Percentiles rank a stretch among this genome's conserved stretches.
Conservation (phyloP, 805 yeast species). For the Cyberlindnera maclurae region DNA sequence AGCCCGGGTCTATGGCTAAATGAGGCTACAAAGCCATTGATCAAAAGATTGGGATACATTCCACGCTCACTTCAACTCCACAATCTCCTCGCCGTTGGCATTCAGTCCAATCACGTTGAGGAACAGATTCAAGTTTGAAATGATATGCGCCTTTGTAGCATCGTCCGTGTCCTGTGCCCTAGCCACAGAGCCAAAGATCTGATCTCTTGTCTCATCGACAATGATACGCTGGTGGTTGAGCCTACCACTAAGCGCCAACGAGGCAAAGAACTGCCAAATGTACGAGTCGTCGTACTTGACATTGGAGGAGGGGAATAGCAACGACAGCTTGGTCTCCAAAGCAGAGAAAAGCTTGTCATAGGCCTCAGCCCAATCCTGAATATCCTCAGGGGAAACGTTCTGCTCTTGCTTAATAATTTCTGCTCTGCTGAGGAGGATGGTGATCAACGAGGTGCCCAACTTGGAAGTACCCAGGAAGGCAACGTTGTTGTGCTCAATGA, state of each 20-base stretch:
- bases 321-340: conserved; percentile 67
- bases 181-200: conserved; percentile 81
- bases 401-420: conserved; percentile 87
- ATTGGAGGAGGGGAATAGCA: conserved; percentile 71
- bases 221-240: conserved; percentile 86
- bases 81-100: conserved; percentile 84
- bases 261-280: conserved; percentile 95
- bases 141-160: conserved; percentile 46
- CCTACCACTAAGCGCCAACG: conserved; percentile 86
- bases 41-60: too few species aligned
- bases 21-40: too few species aligned
- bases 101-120: conserved; percentile 94
- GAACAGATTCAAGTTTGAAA: conserved; percentile 81
- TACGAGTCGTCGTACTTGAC: conserved; percentile 35
- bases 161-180: conserved; percentile 50
- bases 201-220: conserved; percentile 90
- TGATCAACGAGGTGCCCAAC: conserved; percentile 79
- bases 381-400: conserved; percentile 34
- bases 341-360: conserved; percentile 78
- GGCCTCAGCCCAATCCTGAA: conserved; percentile 61
- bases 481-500: conserved; percentile 65
- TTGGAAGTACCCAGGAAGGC: conserved; percentile 50
- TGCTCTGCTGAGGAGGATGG: conserved; percentile 86
- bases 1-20: too few species aligned
- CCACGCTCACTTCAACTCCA: conserved; percentile 50